Evolutionary conservation across 352 stramenopile species (phyloP).

Genomic region (Detonula confervacea): DNA sequence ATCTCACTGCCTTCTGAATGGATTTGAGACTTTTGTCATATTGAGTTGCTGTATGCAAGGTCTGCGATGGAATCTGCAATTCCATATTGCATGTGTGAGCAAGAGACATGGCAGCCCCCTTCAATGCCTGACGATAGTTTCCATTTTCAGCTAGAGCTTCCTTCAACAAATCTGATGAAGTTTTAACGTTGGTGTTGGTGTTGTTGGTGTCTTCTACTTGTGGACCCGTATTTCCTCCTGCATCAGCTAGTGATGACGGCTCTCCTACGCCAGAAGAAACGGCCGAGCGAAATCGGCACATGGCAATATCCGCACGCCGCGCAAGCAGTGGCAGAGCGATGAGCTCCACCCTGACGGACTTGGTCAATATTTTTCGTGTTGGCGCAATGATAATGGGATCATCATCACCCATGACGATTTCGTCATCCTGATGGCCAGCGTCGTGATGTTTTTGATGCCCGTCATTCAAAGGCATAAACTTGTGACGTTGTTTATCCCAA

Average conservation of each 20-base stretch:
- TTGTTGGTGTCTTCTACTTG: neutral
- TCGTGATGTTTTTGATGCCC: neutral
- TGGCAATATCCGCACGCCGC: conserved; percentile 38
- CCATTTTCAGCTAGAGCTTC: conserved; percentile 22
- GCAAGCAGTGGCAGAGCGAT: conserved; percentile 30
- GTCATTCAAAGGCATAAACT: neutral
- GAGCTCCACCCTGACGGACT: conserved; percentile 32
- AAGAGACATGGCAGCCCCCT: conserved; percentile 22
- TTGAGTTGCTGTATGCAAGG: neutral
- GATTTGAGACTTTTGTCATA: neutral
- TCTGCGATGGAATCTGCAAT: neutral
- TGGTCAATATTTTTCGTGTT: neutral
- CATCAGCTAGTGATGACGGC: neutral
- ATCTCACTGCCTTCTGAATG: conserved; percentile 34
- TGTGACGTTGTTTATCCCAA: neutral
- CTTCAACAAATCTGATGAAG: conserved; percentile 4
- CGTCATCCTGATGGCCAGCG: neutral
- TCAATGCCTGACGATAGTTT: conserved; percentile 23
- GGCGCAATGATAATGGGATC: neutral
- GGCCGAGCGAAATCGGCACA: conserved; percentile 51
- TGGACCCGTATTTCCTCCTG: too few relatives aligned
- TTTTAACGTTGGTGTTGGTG: neutral
- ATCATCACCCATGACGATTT: neutral
- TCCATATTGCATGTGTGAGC: neutral
- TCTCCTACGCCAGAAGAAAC: too few relatives aligned